Conservation (phyloP, 371 early-diverging fungal genomes). For the Capillidium heterosporum region DNA sequence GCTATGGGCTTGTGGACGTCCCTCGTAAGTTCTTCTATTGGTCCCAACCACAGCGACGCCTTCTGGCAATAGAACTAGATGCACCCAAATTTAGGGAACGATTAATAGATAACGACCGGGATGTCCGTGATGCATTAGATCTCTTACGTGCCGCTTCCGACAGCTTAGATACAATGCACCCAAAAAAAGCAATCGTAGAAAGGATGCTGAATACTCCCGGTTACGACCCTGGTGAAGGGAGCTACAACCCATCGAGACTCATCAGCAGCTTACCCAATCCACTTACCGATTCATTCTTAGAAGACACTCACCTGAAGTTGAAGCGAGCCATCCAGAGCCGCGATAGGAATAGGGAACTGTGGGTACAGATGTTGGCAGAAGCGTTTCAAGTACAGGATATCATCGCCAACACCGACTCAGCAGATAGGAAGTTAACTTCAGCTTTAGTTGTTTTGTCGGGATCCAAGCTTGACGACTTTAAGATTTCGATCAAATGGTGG, state of each 20-base stretch:
- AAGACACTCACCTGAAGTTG: slow-evolving; percentile 11
- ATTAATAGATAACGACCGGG: slow-evolving; percentile 35
- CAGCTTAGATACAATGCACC: neutral
- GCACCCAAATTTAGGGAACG: slow-evolving; percentile 49
- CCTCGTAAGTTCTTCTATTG: slow-evolving; percentile 61
- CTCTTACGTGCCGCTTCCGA: neutral
- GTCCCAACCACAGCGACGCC: slow-evolving; percentile 24
- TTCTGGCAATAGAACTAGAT: slow-evolving; percentile 35
- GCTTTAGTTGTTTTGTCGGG: neutral
- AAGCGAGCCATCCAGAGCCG: neutral
- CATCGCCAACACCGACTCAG: slow-evolving; percentile 24
- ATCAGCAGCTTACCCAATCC: neutral
- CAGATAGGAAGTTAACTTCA: slow-evolving; percentile 11
- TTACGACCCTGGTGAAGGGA: neutral
- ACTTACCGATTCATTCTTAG: slow-evolving; percentile 5
- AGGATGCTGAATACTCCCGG: neutral
- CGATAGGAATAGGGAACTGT: slow-evolving; percentile 11
- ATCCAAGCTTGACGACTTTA: neutral
- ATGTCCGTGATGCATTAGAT: slow-evolving; percentile 36
- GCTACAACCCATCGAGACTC: neutral
- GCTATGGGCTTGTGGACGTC: slow-evolving; percentile 67
- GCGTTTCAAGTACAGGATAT: slow-evolving; percentile 48
- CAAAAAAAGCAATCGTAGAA: neutral
- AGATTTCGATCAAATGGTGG: neutral
- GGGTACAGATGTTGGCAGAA: slow-evolving; percentile 27